Base-by-base conservation (phyloP, 345 rosid species). In the Boechera retrofracta region DNA sequence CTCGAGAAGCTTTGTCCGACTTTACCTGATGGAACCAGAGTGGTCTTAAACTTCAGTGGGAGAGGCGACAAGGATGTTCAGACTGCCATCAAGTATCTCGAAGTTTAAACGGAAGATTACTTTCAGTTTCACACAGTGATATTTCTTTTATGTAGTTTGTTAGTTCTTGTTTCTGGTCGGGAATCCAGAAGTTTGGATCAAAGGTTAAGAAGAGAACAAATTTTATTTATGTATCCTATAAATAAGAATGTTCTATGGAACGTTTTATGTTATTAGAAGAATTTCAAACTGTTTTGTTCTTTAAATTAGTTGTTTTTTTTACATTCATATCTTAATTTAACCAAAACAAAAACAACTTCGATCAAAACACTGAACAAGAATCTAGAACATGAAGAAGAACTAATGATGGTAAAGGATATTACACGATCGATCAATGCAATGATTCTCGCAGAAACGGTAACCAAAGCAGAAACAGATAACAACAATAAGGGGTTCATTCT, bases 61-160 rank as follows among this genome's bases (percentile, higher is more conserved):
- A 85, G 98, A 82, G 97, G 98, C 4, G 97, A 94, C 74, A 94
- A 94, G 79, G 98, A 94, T 74, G 98, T 94, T 59, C 94, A 91
- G 2, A 94, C 98, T 9, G 97, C 85, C 71, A 87, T 87, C 64
- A 91, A 94, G 80, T 60, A 85, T 77, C 81, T 94, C 71, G 73
- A 88, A 76, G 72, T 89, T 53, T 91, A 72, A 80, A 64, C 48
- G 49, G 41, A 24, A 21, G 11, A 44, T 47, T 56, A 41, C 65
- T 42, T 66, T 67, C 7, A 5, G 24, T 38, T 67, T 67, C 52
- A 67, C 66, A 33, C 21, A 66, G 39, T 56, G 9, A 33, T 16
- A 47, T 26, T 15, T 44, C 48, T 15, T 54, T 33, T 8, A 13
- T 71, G 47, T 56, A 10, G 59, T 56, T 56, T 65, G 58, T 66